A percentile compares a stretch with the other conserved stretches of the same genome.
Conservation (phyloP, 2,329 filamentous ascomycete species). For the Aspergillus sp. region DNA sequence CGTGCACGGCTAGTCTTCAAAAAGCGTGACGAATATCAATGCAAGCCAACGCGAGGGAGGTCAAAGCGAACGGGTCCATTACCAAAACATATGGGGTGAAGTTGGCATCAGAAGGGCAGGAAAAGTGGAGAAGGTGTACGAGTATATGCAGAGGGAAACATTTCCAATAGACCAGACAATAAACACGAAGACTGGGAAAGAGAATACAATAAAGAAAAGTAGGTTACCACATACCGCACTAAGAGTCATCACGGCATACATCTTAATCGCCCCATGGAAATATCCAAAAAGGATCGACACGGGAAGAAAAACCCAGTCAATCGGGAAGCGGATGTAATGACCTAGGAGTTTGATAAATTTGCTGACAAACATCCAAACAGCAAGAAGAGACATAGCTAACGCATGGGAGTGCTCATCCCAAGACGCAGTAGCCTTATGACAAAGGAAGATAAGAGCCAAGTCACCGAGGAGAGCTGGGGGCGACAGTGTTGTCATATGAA, state of each 20-base stretch:
- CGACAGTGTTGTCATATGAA: constrained; percentile 89
- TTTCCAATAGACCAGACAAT: no score
- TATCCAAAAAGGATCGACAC: constrained; percentile 90
- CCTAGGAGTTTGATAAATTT: constrained; percentile 90
- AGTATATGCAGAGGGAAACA: no score
- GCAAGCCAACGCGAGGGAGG: no score
- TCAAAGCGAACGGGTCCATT: no score
- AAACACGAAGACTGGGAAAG: no score
- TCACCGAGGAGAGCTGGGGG: constrained; percentile 82
- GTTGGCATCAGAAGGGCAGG: no score
- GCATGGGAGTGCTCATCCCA: constrained; percentile 58
- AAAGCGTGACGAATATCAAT: background rate
- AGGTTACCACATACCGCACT: constrained; percentile 66
- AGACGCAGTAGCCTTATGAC: constrained; percentile 65
- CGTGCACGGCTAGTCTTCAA: background rate
- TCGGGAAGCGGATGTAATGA: constrained; percentile 80
- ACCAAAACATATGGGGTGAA: no score
- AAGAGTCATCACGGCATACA: constrained; percentile 80
- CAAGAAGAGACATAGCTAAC: constrained; percentile 61
- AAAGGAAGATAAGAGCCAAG: constrained; percentile 67
- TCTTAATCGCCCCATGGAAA: constrained; percentile 88
- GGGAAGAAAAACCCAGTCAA: constrained; percentile 75
- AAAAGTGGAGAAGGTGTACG: no score
- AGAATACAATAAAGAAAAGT: background rate
- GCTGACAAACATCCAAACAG: constrained; percentile 78